Evolutionary conservation across 225 moss, liverwort and hornwort genomes (phyloP).

Genomic region (Takakia lepidozioides): DNA sequence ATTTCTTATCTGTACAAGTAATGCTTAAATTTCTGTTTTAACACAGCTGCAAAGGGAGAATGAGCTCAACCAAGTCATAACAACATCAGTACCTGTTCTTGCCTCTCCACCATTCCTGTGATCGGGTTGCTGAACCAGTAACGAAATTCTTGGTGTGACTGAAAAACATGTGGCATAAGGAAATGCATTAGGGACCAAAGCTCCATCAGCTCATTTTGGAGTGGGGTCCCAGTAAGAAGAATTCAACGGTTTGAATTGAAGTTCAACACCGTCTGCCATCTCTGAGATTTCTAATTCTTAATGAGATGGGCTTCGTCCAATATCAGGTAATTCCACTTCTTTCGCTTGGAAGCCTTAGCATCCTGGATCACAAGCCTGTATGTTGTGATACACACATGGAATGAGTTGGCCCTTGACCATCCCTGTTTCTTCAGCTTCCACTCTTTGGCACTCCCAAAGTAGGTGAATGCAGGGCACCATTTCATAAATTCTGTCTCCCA

Average conservation of each 20-base stretch:
- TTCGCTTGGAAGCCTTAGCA: conserved; percentile 93
- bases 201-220: conserved; percentile 99
- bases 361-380: conserved; percentile 96
- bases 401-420: conserved; percentile 90
- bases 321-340: conserved; percentile 98
- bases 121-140: conserved; percentile 99
- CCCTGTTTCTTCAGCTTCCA: conserved; percentile 91
- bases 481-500: conserved; percentile 99
- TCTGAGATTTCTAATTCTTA: conserved; percentile 98
- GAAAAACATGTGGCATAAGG: conserved; percentile 97
- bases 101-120: conserved; percentile 97
- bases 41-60: conserved; percentile 92
- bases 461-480: conserved; percentile 99
- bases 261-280: conserved; percentile 95
- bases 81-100: conserved; percentile 55
- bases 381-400: conserved; percentile 97
- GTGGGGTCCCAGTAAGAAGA: conserved; percentile 86
- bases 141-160: conserved; percentile 95
- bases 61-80: no score
- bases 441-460: conserved; percentile 93
- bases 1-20: no score
- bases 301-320: conserved; percentile 99
- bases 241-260: conserved; percentile 97
- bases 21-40: no score
- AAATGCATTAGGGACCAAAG: conserved; percentile 99